phyloP scores from a whole-genome alignment of 352 stramenopile genomes.

The Phytophthora podocarpi region DNA sequence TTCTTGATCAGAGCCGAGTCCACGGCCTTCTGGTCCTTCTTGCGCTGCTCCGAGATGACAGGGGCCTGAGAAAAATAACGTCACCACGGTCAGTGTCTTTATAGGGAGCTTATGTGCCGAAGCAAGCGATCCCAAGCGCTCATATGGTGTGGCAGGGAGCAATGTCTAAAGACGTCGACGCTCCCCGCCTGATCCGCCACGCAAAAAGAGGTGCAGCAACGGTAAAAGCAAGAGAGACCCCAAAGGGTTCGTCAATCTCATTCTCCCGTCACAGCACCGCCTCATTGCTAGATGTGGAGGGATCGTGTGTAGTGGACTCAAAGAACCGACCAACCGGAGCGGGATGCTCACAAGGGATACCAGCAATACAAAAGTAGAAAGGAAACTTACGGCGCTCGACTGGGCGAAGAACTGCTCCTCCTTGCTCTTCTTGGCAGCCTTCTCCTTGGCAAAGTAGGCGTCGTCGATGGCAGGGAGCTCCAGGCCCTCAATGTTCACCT shows the following conservation, averaged over 20 bases:
- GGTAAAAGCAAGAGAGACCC: slow-evolving; percentile 34
- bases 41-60: slow-evolving; percentile 96
- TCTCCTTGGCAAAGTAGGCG: slow-evolving; percentile 97
- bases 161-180: neutral
- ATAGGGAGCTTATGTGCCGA: slow-evolving; percentile 87
- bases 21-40: slow-evolving; percentile 99
- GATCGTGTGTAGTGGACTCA: slow-evolving; percentile 8
- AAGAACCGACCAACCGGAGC: slow-evolving; percentile 22
- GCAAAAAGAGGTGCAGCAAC: slow-evolving; percentile 1
- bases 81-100: slow-evolving; percentile 34
- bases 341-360: slow-evolving; percentile 25
- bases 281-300: neutral
- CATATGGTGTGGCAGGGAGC: slow-evolving; percentile 37
- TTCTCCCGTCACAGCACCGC: neutral
- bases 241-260: slow-evolving; percentile 34
- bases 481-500: slow-evolving; percentile 94
- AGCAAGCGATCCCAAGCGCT: slow-evolving; percentile 92
- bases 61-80: slow-evolving; percentile 58
- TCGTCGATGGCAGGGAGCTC: slow-evolving; percentile 95
- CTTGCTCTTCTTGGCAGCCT: slow-evolving; percentile 91
- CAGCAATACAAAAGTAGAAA: slow-evolving; percentile 3
- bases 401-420: slow-evolving; percentile 99
- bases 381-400: slow-evolving; percentile 72
- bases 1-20: slow-evolving; percentile 92
- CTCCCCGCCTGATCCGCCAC: slow-evolving; percentile 6